Conservation (phyloP, 352 stramenopile genomes). For the Pythium dissotocum region DNA sequence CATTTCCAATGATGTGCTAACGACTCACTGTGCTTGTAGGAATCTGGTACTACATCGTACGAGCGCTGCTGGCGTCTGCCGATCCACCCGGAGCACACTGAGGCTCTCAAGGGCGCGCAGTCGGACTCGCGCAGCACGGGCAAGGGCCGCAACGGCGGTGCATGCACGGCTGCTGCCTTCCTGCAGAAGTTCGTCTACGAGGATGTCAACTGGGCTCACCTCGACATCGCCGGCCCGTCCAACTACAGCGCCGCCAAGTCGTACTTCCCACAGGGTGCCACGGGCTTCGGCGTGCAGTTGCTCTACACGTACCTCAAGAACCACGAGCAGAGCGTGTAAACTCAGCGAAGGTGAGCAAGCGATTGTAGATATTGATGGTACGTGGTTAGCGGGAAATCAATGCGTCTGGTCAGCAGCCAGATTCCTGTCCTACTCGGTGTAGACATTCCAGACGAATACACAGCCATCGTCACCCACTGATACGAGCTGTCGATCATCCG, state of each 20-base stretch:
- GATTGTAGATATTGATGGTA: conserved; percentile 4
- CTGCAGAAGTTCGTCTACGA: conserved; percentile 89
- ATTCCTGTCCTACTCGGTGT: conserved; percentile 33
- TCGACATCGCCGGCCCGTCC: conserved; percentile 88
- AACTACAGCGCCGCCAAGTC: conserved; percentile 83
- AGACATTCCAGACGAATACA: conserved; percentile 94
- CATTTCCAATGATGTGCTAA: neutral
- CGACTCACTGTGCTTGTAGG: conserved; percentile 18
- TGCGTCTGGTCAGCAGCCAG: neutral
- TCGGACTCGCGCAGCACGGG: conserved; percentile 82
- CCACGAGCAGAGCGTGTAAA: conserved; percentile 42
- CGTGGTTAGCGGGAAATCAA: neutral
- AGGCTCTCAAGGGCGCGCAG: conserved; percentile 77
- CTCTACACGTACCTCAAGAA: conserved; percentile 86
- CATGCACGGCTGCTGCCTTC: conserved; percentile 86
- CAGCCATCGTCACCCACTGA: conserved; percentile 90
- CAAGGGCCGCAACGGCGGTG: conserved; percentile 77
- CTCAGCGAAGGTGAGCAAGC: neutral
- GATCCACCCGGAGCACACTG: conserved; percentile 84
- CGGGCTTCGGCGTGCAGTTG: conserved; percentile 87
- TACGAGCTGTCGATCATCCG: conserved; percentile 91
- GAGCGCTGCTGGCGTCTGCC: conserved; percentile 90
- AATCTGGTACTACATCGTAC: conserved; percentile 57
- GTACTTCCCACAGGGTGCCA: conserved; percentile 85
- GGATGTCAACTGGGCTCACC: conserved; percentile 85